Evolutionary conservation across 1,284 basidiomycete genomes (phyloP).

Genomic region (Trichosporon ovoides): DNA sequence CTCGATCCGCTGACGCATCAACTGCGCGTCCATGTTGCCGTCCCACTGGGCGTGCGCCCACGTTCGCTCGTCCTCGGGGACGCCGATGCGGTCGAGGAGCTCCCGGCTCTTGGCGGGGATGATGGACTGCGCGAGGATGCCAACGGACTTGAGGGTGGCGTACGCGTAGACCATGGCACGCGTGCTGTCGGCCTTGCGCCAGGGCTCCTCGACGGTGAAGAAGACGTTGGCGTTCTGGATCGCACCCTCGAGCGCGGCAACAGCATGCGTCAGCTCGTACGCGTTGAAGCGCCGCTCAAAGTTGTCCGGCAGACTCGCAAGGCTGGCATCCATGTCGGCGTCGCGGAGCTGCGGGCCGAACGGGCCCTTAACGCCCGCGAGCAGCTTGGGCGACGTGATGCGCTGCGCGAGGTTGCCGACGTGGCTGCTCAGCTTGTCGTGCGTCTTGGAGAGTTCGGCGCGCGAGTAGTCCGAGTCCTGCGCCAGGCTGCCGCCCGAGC

Average conservation of each 20-base stretch:
- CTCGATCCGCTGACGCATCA: constrained; percentile 14
- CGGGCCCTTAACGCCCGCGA: constrained; percentile 45
- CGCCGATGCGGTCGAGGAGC: constrained; percentile 61
- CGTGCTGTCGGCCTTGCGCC: constrained; percentile 51
- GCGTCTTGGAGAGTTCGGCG: constrained; percentile 61
- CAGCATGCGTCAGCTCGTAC: constrained; percentile 35
- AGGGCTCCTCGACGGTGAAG: constrained; percentile 63
- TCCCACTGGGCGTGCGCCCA: constrained; percentile 38
- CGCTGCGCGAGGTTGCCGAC: constrained; percentile 76
- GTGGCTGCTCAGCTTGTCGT: constrained; percentile 62
- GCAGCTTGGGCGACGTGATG: constrained; percentile 49
- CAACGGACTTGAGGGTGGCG: constrained; percentile 65
- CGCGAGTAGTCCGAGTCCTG: constrained; percentile 76
- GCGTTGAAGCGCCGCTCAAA: constrained; percentile 35
- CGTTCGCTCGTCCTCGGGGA: constrained; percentile 48
- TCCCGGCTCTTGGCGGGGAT: constrained; percentile 62
- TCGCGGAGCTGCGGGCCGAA: constrained; percentile 13
- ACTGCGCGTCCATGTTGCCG: constrained; percentile 13
- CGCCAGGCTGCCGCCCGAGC: constrained; percentile 69
- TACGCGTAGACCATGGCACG: constrained; percentile 55
- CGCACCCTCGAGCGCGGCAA: constrained; percentile 37
- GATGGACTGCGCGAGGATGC: constrained; percentile 70
- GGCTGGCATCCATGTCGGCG: constrained; percentile 21
- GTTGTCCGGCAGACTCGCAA: constrained; percentile 20
- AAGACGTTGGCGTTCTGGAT: constrained; percentile 61